Base-by-base conservation (phyloP, 2,329 filamentous ascomycete species). In the Venturia carpophila region DNA sequence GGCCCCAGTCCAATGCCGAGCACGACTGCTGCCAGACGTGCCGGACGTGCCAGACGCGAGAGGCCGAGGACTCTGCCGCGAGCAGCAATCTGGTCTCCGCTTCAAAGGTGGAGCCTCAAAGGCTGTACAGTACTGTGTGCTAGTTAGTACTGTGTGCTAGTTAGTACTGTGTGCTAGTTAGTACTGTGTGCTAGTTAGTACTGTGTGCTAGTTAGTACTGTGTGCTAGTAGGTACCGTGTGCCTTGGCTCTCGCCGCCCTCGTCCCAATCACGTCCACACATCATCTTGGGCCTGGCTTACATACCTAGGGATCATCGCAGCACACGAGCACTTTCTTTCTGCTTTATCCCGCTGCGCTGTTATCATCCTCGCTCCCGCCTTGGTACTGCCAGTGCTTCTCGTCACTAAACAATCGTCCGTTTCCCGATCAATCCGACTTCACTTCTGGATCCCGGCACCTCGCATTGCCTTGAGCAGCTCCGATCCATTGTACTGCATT, bases 101-200 rank as follows among this genome's bases (percentile, higher is more conserved):
- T n/a, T 19, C 43, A 9, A 17, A n/a, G 47, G 34, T 49, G 63
- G 37, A 64, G 62, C 41, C 24, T 47, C 41, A 64, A 24, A 19
- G 49, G 39, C 27, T 55, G 49, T n/a, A n/a, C n/a, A n/a, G n/a
- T n/a, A n/a, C n/a, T n/a, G n/a, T n/a, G n/a, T n/a, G n/a, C n/a
- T n/a, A n/a, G n/a, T n/a, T n/a, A n/a, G n/a, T n/a, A n/a, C n/a
- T n/a, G n/a, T n/a, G n/a, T n/a, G n/a, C n/a, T n/a, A n/a, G n/a
- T n/a, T n/a, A n/a, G n/a, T n/a, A n/a, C n/a, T n/a, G n/a, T n/a
- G n/a, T n/a, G n/a, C n/a, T n/a, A n/a, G n/a, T n/a, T n/a, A n/a
- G n/a, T n/a, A n/a, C n/a, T n/a, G n/a, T n/a, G n/a, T n/a, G n/a
- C n/a, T n/a, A n/a, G n/a, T n/a, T n/a, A n/a, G n/a, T n/a, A n/a